Percentiles rank a stretch among this genome's conserved stretches.
Evolutionary conservation across 768 basidiomycete species (phyloP).

Genomic region (Hydnomerulius pinastri): DNA sequence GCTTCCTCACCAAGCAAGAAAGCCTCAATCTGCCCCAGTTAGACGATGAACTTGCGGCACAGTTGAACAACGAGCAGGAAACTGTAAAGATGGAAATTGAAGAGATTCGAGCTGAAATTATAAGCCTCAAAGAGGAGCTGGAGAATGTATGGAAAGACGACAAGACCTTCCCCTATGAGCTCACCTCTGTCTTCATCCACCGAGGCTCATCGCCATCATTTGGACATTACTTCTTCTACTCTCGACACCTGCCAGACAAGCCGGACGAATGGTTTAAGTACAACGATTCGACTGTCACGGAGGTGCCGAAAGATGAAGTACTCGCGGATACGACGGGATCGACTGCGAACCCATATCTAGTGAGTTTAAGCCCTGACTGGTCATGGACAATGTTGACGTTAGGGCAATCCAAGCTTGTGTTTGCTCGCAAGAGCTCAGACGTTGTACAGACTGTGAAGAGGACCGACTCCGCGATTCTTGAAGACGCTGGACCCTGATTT

Average conservation of each 20-base stretch:
- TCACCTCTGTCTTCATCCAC: constrained; percentile 95
- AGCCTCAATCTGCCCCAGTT: constrained; percentile 47
- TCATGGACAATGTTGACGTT: not conserved
- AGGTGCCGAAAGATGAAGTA: constrained; percentile 79
- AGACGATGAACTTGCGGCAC: constrained; percentile 56
- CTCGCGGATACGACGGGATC: constrained; percentile 88
- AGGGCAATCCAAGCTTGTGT: constrained; percentile 62
- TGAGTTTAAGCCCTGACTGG: constrained; percentile 39
- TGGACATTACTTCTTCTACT: constrained; percentile 97
- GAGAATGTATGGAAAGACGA: constrained; percentile 77
- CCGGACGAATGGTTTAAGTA: constrained; percentile 95
- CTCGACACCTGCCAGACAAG: constrained; percentile 77
- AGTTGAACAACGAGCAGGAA: constrained; percentile 55
- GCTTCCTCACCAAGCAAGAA: constrained; percentile 58
- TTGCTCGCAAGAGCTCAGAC: constrained; percentile 75
- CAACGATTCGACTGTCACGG: constrained; percentile 86
- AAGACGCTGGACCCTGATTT: constrained; percentile 30
- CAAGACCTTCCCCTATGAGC: constrained; percentile 72
- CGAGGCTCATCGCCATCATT: constrained; percentile 84
- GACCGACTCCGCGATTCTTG: constrained; percentile 36
- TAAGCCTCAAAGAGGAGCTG: constrained; percentile 62
- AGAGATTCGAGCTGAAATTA: constrained; percentile 48
- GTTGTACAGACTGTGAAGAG: constrained; percentile 83
- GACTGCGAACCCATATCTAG: constrained; percentile 89
- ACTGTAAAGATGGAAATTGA: constrained; percentile 59